A percentile compares a stretch with the other conserved stretches of the same genome.
These are phyloP conservation scores for Insectozyma bohioensis DNA, from an alignment of 1,139 yeast species.

Conservation along the genomic window DNA sequence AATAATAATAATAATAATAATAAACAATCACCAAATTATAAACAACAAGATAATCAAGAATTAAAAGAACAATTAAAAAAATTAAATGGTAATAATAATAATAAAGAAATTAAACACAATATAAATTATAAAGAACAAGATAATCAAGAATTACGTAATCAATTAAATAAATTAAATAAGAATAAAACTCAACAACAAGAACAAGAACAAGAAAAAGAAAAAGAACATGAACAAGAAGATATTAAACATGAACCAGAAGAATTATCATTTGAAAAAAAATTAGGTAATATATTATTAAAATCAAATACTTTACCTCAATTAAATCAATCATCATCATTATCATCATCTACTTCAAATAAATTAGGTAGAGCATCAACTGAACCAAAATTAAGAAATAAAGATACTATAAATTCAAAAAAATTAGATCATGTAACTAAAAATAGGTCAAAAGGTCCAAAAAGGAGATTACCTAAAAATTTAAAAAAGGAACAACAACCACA, in stretches of 20 bases:
- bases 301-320: conserved; percentile 12
- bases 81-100: too few species aligned
- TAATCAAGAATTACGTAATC: conserved; percentile 5
- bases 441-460: conserved; percentile 73
- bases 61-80: conserved; percentile 6
- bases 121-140: conserved; percentile 5
- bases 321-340: conserved; percentile 6
- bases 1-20: conserved; percentile 4
- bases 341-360: background rate
- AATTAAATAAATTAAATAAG: conserved; percentile 5
- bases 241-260: conserved; percentile 5
- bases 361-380: conserved; percentile 8
- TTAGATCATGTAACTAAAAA: conserved; percentile 60
- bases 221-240: background rate
- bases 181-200: conserved; percentile 3
- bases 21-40: conserved; percentile 2
- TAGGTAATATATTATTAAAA: conserved; percentile 12
- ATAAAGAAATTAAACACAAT: too few species aligned
- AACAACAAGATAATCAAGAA: conserved; percentile 4
- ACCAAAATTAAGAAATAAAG: conserved; percentile 1
- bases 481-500: conserved; percentile 1
- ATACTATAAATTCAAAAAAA: conserved; percentile 16
- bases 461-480: conserved; percentile 57
- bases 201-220: conserved; percentile 2
- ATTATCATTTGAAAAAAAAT: conserved; percentile 11